These are phyloP conservation scores for Microcyclospora tardicrescens DNA, from an alignment of 2,329 filamentous ascomycete genomes.

Conservation along the genomic window DNA sequence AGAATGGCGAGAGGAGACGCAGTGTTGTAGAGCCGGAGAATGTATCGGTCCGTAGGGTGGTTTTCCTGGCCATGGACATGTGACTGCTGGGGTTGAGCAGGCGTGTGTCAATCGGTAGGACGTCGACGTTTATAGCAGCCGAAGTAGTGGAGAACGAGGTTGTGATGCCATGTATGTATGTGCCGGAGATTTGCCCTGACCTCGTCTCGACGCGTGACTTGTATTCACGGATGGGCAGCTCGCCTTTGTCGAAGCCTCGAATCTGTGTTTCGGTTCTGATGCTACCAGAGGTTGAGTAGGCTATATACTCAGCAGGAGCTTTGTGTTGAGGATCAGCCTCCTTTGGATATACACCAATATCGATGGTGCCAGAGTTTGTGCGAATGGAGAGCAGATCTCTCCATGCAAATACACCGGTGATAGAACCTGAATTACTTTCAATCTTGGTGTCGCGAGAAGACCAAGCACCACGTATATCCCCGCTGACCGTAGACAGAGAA, in stretches of 20 bases:
- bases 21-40: conserved; percentile 24
- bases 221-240: conserved; percentile 29
- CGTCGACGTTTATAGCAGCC: conserved; percentile 25
- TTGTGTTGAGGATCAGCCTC: conserved; percentile 14
- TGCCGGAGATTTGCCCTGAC: conserved; percentile 27
- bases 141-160: conserved; percentile 26
- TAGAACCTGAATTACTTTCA: conserved; percentile 27
- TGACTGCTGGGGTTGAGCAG: conserved; percentile 5
- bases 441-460: conserved; percentile 28
- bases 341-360: conserved; percentile 28
- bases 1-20: conserved; percentile 23
- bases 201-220: conserved; percentile 25
- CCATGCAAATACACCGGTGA: conserved; percentile 30
- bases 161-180: conserved; percentile 28
- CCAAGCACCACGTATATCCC: conserved; percentile 5
- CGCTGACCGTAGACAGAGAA: no score
- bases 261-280: conserved; percentile 24
- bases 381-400: conserved; percentile 28
- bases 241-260: neutral
- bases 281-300: conserved; percentile 24
- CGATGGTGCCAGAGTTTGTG: conserved; percentile 29
- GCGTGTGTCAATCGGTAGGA: conserved; percentile 22
- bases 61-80: conserved; percentile 2
- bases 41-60: conserved; percentile 23
- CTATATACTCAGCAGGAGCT: conserved; percentile 25